Evolutionary conservation across 768 basidiomycete species (phyloP).

Genomic region (Trametes coccinea): DNA sequence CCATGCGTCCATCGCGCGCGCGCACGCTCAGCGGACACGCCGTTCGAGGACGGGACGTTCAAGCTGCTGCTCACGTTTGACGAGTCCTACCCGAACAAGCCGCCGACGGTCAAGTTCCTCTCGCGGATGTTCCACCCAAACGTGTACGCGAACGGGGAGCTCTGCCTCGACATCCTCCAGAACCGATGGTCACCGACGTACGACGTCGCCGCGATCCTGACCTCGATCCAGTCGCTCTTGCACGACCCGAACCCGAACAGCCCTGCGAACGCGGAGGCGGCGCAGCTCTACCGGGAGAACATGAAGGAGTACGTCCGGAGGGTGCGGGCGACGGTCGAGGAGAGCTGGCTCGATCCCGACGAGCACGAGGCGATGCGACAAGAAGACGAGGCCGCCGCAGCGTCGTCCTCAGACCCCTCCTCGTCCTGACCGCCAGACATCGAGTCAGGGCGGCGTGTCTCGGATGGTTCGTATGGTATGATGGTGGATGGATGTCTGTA

Average conservation of each 20-base stretch:
- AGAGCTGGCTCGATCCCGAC: conserved; percentile 86
- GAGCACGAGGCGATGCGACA: conserved; percentile 63
- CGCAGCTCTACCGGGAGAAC: conserved; percentile 93
- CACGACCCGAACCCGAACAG: conserved; percentile 99
- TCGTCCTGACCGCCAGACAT: too few species aligned
- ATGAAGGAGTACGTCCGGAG: conserved; percentile 97
- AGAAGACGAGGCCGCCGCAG: conserved; percentile 21
- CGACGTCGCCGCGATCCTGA: conserved; percentile 97
- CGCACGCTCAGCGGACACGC: conserved; percentile 77
- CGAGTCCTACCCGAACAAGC: conserved; percentile 98
- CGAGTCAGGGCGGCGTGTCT: background rate
- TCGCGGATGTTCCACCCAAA: conserved; percentile 99
- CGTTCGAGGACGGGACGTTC: conserved; percentile 99
- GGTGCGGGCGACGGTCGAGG: conserved; percentile 92
- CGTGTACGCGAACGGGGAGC: conserved; percentile 97
- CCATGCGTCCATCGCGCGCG: background rate
- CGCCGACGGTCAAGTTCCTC: conserved; percentile 95
- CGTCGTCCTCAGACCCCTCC: too few species aligned
- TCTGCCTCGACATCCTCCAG: conserved; percentile 97
- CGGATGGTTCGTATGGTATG: background rate
- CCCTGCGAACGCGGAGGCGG: conserved; percentile 98
- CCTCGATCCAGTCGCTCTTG: conserved; percentile 91
- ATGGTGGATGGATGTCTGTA: background rate
- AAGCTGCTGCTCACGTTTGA: conserved; percentile 94
- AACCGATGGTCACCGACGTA: conserved; percentile 99